Evolutionary conservation across 768 basidiomycete species (phyloP).

Genomic region (Podaxis pistillaris): DNA sequence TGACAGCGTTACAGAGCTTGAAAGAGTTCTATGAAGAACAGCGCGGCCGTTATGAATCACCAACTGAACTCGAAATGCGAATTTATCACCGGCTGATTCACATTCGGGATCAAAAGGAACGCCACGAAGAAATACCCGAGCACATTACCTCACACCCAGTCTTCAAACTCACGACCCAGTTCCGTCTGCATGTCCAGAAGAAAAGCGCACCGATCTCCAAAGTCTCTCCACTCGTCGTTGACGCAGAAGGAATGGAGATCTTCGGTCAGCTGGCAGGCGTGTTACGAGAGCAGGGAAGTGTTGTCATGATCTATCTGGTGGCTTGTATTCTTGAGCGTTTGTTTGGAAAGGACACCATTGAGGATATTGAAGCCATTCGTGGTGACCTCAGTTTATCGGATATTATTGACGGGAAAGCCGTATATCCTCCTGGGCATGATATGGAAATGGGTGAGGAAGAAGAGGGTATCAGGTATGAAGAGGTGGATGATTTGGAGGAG

Average conservation of each 20-base stretch:
- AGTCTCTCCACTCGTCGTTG: constrained; percentile 61
- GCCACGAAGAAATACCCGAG: constrained; percentile 68
- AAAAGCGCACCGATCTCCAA: constrained; percentile 76
- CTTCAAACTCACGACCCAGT: constrained; percentile 78
- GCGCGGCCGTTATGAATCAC: constrained; percentile 60
- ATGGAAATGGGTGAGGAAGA: constrained; percentile 25
- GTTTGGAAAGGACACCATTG: constrained; percentile 79
- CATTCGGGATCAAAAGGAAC: constrained; percentile 81
- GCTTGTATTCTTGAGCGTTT: constrained; percentile 87
- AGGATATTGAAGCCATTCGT: constrained; percentile 68
- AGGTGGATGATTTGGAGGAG: constrained; percentile 22
- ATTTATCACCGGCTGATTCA: constrained; percentile 93
- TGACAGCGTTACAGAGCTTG: constrained; percentile 81
- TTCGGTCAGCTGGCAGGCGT: constrained; percentile 61
- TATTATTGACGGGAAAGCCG: constrained; percentile 64
- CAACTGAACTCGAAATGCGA: constrained; percentile 93
- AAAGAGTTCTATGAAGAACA: constrained; percentile 94
- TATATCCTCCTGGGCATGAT: constrained; percentile 26
- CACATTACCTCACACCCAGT: constrained; percentile 69
- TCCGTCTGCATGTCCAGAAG: constrained; percentile 77
- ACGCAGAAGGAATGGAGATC: constrained; percentile 63
- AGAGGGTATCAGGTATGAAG: constrained; percentile 21
- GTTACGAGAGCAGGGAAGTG: constrained; percentile 62
- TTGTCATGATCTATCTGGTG: constrained; percentile 81
- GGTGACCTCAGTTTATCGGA: constrained; percentile 55